A percentile compares a stretch with the other conserved stretches of the same genome.
Conservation (phyloP, 371 early-diverging fungal species). For the Fennellomyces sp. region DNA sequence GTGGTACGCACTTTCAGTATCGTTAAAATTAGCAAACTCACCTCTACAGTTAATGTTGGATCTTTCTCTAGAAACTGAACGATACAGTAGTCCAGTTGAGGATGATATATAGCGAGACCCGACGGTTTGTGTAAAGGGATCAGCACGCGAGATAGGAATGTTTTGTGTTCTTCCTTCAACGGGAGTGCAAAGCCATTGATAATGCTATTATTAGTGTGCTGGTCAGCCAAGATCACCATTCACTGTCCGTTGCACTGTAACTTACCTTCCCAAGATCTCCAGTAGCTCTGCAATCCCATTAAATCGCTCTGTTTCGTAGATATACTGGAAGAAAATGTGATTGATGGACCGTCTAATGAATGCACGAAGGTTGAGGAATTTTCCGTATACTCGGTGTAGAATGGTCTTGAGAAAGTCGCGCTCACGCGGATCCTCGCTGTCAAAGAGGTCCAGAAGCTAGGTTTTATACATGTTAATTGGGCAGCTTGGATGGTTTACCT, state of each 20-base stretch:
- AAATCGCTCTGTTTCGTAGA: constrained; percentile 94
- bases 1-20: no score
- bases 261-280: constrained; percentile 92
- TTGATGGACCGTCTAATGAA: constrained; percentile 96
- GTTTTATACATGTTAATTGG: neutral
- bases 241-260: no score
- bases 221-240: neutral
- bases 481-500: neutral
- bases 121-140: constrained; percentile 95
- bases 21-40: no score
- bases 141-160: constrained; percentile 87
- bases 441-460: constrained; percentile 91
- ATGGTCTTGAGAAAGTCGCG: constrained; percentile 97
- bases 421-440: constrained; percentile 97
- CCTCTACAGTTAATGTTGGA: constrained; percentile 85
- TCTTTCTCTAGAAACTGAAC: constrained; percentile 98
- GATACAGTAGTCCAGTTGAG: constrained; percentile 96
- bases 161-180: constrained; percentile 96
- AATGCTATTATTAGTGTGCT: constrained; percentile 62
- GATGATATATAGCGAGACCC: constrained; percentile 88
- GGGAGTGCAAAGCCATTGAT: constrained; percentile 98
- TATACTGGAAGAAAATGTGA: constrained; percentile 95
- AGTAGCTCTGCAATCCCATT: constrained; percentile 97
- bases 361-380: constrained; percentile 92
- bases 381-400: constrained; percentile 96